Conservation (phyloP, 768 basidiomycete genomes). For the Porphyrellus cyaneotinctus region DNA sequence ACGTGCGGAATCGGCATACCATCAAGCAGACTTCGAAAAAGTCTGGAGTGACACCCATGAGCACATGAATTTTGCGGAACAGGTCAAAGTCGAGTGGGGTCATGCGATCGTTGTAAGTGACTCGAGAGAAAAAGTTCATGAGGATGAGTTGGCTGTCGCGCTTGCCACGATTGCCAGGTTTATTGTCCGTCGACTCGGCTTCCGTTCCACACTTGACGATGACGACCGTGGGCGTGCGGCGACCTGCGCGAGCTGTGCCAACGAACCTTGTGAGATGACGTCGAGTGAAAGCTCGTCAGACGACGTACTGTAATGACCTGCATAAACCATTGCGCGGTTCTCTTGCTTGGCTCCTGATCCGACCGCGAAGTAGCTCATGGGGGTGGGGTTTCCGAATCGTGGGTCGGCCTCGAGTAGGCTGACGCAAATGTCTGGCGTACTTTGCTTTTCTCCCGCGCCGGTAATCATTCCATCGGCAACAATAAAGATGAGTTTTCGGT, state of each 20-base stretch:
- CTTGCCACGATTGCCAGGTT: conserved; percentile 97
- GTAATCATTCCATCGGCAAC: conserved; percentile 99
- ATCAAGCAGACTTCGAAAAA: conserved; percentile 97
- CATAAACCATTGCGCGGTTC: conserved; percentile 97
- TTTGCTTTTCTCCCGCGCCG: conserved; percentile 90
- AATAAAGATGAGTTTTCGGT: conserved; percentile 87
- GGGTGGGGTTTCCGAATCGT: conserved; percentile 91
- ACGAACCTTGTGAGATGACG: conserved; percentile 1
- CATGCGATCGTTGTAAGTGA: conserved; percentile 99
- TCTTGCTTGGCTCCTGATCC: conserved; percentile 85
- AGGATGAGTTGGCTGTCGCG: conserved; percentile 97
- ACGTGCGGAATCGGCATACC: conserved; percentile 49
- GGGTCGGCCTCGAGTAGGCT: conserved; percentile 87
- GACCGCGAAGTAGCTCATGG: conserved; percentile 91
- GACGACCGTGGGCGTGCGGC: conserved; percentile 89
- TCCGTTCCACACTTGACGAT: conserved; percentile 97
- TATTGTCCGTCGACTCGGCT: conserved; percentile 78
- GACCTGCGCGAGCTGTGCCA: conserved; percentile 68
- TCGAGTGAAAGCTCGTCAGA: background rate
- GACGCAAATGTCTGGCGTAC: conserved; percentile 97
- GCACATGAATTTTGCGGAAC: conserved; percentile 91
- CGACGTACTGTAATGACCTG: conserved; percentile 94
- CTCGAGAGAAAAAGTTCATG: conserved; percentile 99
- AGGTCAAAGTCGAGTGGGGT: conserved; percentile 95
- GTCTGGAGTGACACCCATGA: conserved; percentile 99